phyloP scores from a whole-genome alignment of 495 filamentous ascomycete species.

The Penicillium arizonense region DNA sequence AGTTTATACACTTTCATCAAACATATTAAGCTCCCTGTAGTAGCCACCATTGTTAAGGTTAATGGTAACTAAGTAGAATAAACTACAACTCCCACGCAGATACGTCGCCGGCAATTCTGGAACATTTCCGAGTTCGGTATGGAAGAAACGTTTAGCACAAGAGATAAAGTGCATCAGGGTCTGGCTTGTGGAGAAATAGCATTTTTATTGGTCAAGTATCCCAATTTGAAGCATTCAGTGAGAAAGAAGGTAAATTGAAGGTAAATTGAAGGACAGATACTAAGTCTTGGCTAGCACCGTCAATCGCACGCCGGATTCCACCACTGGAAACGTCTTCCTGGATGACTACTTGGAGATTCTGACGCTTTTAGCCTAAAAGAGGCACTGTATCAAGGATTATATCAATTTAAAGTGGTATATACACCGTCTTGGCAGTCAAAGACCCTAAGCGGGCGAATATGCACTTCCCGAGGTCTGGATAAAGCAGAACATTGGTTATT shows the following conservation, averaged over 20 bases:
- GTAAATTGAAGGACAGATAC: constrained; percentile 19
- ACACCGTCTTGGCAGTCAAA: too few species aligned
- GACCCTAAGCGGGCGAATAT: too few species aligned
- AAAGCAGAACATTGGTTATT: too few species aligned
- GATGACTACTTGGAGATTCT: too few species aligned
- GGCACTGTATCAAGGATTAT: not conserved
- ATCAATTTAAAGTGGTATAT: too few species aligned
- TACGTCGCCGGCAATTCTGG: not conserved
- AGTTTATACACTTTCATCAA: not conserved
- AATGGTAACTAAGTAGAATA: too few species aligned
- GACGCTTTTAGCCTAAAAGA: not conserved
- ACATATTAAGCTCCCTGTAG: not conserved
- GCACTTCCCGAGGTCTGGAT: too few species aligned
- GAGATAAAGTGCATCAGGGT: not conserved
- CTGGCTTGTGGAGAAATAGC: constrained; percentile 12
- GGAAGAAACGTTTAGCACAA: constrained; percentile 9
- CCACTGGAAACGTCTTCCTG: constrained; percentile 13
- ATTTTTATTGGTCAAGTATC: constrained; percentile 17
- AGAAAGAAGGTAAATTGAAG: constrained; percentile 13
- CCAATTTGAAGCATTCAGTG: constrained; percentile 14
- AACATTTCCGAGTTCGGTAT: not conserved
- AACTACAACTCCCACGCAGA: too few species aligned
- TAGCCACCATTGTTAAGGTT: too few species aligned
- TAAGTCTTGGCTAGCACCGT: constrained; percentile 18
- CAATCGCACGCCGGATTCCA: constrained; percentile 21